Percentiles rank a stretch among this genome's conserved stretches.
Evolutionary conservation across 2,329 filamentous ascomycete genomes (phyloP).

Genomic region (Colletotrichum caudatum): DNA sequence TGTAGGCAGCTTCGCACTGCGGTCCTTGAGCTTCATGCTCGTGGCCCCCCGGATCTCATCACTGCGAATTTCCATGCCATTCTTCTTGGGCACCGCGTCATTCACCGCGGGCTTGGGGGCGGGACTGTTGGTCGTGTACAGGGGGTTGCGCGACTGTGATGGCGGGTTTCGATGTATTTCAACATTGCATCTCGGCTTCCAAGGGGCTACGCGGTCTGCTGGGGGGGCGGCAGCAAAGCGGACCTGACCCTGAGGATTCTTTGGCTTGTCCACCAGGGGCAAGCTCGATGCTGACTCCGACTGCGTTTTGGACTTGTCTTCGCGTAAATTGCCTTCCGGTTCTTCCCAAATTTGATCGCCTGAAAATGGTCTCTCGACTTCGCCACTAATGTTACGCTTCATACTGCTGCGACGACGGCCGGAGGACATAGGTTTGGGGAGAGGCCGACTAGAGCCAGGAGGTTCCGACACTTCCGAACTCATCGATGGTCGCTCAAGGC

Average conservation of each 20-base stretch:
- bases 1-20: constrained; percentile 87
- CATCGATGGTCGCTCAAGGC: constrained; percentile 43
- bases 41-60: constrained; percentile 93
- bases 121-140: constrained; percentile 77
- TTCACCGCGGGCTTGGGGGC: constrained; percentile 49
- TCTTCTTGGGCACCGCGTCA: constrained; percentile 71
- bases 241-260: constrained; percentile 71
- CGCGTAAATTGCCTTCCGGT: constrained; percentile 64
- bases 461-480: constrained; percentile 41
- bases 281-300: not conserved
- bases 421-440: constrained; percentile 14
- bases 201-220: constrained; percentile 55
- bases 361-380: constrained; percentile 75
- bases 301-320: constrained; percentile 44
- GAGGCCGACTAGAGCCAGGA: not conserved
- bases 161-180: constrained; percentile 90
- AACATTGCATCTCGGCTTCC: constrained; percentile 50
- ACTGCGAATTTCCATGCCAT: constrained; percentile 84
- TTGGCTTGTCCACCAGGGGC: constrained; percentile 59
- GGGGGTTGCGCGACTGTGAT: constrained; percentile 83
- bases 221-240: constrained; percentile 62
- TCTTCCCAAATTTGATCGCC: constrained; percentile 92
- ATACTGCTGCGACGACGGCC: constrained; percentile 72
- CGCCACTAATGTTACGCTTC: constrained; percentile 78
- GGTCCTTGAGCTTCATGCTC: constrained; percentile 87